Conservation (phyloP, 495 filamentous ascomycete species). For the Xylaria curta region DNA sequence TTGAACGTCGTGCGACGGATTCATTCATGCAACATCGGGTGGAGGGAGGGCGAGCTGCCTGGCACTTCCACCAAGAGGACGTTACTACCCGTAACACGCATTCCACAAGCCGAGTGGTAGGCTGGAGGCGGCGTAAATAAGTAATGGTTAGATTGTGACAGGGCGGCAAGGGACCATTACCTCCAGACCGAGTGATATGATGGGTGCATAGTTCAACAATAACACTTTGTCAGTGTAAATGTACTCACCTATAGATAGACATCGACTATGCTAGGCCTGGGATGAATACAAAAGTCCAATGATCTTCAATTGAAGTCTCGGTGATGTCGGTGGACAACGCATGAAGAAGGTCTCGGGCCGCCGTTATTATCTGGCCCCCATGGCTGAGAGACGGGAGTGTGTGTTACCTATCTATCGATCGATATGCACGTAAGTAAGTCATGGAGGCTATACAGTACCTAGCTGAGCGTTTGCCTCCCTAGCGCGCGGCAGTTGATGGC, state of each 20-base stretch:
- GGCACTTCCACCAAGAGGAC: conserved; percentile 19
- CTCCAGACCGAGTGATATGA: conserved; percentile 12
- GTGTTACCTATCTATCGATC: background rate
- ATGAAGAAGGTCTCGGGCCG: conserved; percentile 12
- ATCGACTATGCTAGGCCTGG: background rate
- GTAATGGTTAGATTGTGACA: conserved; percentile 3
- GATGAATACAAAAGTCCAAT: background rate
- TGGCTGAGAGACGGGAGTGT: background rate
- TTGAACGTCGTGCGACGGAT: conserved; percentile 13
- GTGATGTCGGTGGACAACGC: background rate
- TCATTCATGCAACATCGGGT: conserved; percentile 16
- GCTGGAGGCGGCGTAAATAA: conserved; percentile 12
- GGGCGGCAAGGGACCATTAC: background rate
- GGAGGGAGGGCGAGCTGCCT: conserved; percentile 12
- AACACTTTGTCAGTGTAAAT: background rate
- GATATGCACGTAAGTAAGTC: conserved; percentile 14
- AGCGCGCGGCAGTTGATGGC: conserved; percentile 26
- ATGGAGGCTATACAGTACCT: conserved; percentile 8
- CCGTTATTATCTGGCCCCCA: background rate
- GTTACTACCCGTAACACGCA: conserved; percentile 12
- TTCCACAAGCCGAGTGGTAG: conserved; percentile 4
- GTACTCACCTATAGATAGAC: conserved; percentile 7
- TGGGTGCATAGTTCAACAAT: background rate
- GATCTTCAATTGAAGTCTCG: background rate
- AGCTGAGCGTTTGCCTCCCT: conserved; percentile 20